Evolutionary conservation across 257 asterid species (phyloP).

Genomic region (Cruciata laevipes): DNA sequence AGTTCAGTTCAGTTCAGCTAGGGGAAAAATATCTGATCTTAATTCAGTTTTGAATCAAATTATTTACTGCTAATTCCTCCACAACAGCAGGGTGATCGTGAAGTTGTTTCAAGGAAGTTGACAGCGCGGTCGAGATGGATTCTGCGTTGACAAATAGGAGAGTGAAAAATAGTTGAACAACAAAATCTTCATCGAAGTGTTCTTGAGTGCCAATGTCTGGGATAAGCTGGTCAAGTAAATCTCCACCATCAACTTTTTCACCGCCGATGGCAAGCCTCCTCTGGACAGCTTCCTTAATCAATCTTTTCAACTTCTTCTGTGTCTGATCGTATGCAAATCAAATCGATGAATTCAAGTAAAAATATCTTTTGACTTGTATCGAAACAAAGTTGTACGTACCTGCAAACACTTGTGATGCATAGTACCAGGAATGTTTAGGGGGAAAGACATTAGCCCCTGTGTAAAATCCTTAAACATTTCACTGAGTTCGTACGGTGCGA

Average conservation of each 20-base stretch:
- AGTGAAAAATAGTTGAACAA: constrained; percentile 67
- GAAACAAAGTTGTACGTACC: constrained; percentile 38
- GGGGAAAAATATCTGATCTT: too few relatives aligned
- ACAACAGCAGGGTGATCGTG: constrained; percentile 53
- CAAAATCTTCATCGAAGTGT: constrained; percentile 52
- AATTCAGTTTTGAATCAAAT: too few relatives aligned
- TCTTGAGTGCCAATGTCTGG: constrained; percentile 49
- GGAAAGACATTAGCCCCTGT: constrained; percentile 73
- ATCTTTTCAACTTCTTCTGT: constrained; percentile 56
- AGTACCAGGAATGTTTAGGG: constrained; percentile 77
- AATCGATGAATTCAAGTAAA: too few relatives aligned
- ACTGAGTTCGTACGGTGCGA: constrained; percentile 47
- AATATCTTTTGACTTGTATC: neutral
- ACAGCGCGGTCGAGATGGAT: constrained; percentile 61
- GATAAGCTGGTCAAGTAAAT: constrained; percentile 58
- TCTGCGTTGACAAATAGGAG: constrained; percentile 65
- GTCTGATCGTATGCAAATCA: constrained; percentile 21
- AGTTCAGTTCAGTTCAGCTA: too few relatives aligned
- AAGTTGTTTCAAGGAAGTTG: constrained; percentile 60
- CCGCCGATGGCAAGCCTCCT: constrained; percentile 36
- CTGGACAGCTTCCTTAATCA: constrained; percentile 49
- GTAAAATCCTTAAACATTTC: constrained; percentile 63
- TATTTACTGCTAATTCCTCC: constrained; percentile 42
- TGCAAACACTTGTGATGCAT: constrained; percentile 62
- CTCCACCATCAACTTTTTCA: constrained; percentile 28